Evolutionary conservation across 129 eudicot species (phyloP).

Genomic region (Sambucus nigra): DNA sequence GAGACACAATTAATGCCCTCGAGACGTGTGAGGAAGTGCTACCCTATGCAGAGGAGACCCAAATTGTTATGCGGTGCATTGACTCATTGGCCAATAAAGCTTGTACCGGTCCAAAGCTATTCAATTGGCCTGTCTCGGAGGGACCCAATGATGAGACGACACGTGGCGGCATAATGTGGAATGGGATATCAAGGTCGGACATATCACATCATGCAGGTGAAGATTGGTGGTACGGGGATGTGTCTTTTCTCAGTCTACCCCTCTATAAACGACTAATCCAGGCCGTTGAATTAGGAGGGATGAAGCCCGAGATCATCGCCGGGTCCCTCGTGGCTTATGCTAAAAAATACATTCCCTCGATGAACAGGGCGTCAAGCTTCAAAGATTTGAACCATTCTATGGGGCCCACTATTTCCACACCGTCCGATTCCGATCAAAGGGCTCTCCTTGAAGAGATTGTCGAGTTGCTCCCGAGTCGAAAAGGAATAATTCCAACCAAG

Average conservation of each 20-base stretch:
- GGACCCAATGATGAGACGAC: conserved; percentile 10
- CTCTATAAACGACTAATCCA: conserved; percentile 53
- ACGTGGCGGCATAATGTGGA: conserved; percentile 30
- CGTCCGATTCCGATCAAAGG: conserved; percentile 61
- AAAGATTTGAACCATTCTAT: conserved; percentile 29
- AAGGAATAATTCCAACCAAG: conserved; percentile 51
- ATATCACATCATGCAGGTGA: conserved; percentile 25
- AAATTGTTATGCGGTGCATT: conserved; percentile 60
- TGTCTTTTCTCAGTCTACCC: conserved; percentile 48
- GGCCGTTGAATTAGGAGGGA: conserved; percentile 54
- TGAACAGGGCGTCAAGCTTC: conserved; percentile 47
- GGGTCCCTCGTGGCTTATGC: conserved; percentile 62
- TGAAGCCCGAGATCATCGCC: conserved; percentile 48
- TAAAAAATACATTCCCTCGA: conserved; percentile 42
- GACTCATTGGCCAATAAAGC: conserved; percentile 65
- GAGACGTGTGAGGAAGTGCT: conserved; percentile 70
- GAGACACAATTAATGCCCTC: conserved; percentile 69
- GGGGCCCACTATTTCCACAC: conserved; percentile 27
- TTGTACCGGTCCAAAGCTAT: conserved; percentile 38
- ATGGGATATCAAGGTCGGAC: conserved; percentile 37
- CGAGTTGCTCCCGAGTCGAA: conserved; percentile 50
- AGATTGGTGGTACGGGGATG: conserved; percentile 85
- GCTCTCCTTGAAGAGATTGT: conserved; percentile 66
- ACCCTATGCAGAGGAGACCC: conserved; percentile 54
- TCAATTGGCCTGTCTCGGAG: conserved; percentile 33